These are phyloP conservation scores for Thielaviopsis ethacetica DNA, from an alignment of 2,329 filamentous ascomycete species.

Conservation along the genomic window DNA sequence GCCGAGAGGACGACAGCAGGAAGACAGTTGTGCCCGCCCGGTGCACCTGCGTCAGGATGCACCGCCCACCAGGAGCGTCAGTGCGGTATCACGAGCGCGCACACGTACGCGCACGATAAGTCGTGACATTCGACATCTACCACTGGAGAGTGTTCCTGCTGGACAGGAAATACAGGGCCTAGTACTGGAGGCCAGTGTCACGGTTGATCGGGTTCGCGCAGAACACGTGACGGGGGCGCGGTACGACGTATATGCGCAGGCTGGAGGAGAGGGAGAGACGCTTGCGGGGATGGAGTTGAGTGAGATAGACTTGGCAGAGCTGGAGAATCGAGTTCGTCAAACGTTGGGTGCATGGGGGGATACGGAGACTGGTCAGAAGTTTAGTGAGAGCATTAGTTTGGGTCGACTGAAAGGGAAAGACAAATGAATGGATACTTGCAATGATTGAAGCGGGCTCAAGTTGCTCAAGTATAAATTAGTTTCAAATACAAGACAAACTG, in stretches of 20 bases:
- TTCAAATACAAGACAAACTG: background rate
- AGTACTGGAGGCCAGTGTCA: background rate
- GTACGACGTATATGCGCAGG: background rate
- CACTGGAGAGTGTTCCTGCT: constrained; percentile 16
- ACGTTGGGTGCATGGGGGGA: background rate
- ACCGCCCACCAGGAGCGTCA: background rate
- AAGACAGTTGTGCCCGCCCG: background rate
- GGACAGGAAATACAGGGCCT: constrained; percentile 13
- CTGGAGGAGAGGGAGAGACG: background rate
- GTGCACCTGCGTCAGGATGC: background rate
- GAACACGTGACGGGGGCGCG: background rate
- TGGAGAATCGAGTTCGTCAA: background rate
- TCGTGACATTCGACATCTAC: constrained; percentile 10
- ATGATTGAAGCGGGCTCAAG: background rate
- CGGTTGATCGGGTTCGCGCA: background rate
- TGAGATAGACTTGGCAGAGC: background rate
- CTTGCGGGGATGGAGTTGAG: background rate
- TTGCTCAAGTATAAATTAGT: no score
- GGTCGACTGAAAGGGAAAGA: background rate
- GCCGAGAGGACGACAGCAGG: background rate
- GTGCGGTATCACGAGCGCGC: background rate
- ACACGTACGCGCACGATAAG: background rate
- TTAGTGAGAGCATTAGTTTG: background rate
- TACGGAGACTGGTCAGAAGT: background rate
- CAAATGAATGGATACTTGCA: background rate